Conservation (phyloP, 2,329 filamentous ascomycete genomes). For the Purpureocillium lavendulum region DNA sequence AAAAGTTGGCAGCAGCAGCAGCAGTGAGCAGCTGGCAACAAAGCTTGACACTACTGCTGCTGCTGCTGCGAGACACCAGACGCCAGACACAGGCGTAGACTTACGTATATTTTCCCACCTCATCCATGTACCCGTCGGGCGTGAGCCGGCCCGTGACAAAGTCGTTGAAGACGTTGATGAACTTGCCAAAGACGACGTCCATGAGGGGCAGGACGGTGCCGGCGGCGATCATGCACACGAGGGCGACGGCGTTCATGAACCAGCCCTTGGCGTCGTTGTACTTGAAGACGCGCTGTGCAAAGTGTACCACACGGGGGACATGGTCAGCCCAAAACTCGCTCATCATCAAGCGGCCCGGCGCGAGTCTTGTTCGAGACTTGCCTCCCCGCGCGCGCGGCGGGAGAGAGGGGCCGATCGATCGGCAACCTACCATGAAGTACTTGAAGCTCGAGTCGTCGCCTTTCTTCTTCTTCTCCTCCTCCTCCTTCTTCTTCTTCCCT, state of each 20-base stretch:
- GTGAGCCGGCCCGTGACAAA: constrained; percentile 39
- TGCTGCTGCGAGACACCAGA: too few species aligned
- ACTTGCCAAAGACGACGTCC: constrained; percentile 49
- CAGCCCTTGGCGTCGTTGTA: constrained; percentile 30
- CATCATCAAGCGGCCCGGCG: too few species aligned
- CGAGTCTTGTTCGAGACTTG: too few species aligned
- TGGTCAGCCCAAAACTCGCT: too few species aligned
- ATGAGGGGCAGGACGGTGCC: constrained; percentile 41
- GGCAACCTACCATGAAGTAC: constrained; percentile 17
- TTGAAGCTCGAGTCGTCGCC: constrained; percentile 14
- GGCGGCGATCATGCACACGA: constrained; percentile 26
- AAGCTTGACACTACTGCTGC: too few species aligned
- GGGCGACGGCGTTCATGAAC: constrained; percentile 24
- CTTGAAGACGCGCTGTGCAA: constrained; percentile 23
- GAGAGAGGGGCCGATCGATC: too few species aligned
- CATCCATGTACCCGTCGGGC: constrained; percentile 36
- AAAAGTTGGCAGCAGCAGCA: too few species aligned
- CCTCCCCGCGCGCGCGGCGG: too few species aligned
- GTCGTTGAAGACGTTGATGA: constrained; percentile 46
- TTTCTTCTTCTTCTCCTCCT: not conserved
- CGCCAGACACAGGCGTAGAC: too few species aligned
- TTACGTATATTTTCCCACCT: constrained; percentile 37
- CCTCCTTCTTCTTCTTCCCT: too few species aligned
- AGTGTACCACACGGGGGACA: not conserved
- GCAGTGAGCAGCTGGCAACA: too few species aligned